Base-by-base conservation (phyloP, 1,284 basidiomycete species). In the Rhodotorula sp. region DNA sequence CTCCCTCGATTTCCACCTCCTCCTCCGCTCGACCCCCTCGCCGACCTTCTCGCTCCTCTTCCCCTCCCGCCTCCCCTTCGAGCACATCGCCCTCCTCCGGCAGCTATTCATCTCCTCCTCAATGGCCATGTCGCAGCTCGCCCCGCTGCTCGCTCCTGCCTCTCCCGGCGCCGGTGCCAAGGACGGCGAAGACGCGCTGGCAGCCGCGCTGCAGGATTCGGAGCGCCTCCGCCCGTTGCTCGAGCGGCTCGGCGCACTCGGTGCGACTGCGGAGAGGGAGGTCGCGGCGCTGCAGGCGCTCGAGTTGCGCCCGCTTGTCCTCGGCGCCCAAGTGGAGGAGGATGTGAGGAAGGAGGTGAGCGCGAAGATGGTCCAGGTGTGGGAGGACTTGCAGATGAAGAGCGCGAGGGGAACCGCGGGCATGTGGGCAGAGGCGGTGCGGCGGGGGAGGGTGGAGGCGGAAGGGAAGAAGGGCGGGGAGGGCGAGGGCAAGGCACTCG, bases 21-120 rank as follows among this genome's bases (percentile, higher is more conserved):
- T 75, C 59, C 56, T 66, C 34, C 62, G 70, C 9, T 53, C 67
- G 5, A 32, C 54, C 12, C 64, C 66, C 6, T 72, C 74, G 1
- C 69, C 74, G 10, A 66, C 67, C 34, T 70, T 75, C 54, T 70
- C 74, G 3, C 34, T 66, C 66, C 29, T 69, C 57, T 64, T 75
- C 67, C 74, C 71, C 9, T 22, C 58, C 34, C 74, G 74, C 32
- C 66, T 73, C 37, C 61, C 74, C 3, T 88, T 88, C 80, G 90
- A 94, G 76, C 88, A 92, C 78, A 85, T 91, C 72, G 81, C 86
- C 32, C 86, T 92, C 79, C 83, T 92, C n/a, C 91, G 91, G 77
- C 87, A 90, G 74, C 78, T 91, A 37, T 92, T 90, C 79, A 82
- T 91, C 73, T 87, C 90, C 78, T 77, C 88, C 64, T 89, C 87